Evolutionary conservation across 805 yeast species (phyloP).

Genomic region (Candida rishiriensis): DNA sequence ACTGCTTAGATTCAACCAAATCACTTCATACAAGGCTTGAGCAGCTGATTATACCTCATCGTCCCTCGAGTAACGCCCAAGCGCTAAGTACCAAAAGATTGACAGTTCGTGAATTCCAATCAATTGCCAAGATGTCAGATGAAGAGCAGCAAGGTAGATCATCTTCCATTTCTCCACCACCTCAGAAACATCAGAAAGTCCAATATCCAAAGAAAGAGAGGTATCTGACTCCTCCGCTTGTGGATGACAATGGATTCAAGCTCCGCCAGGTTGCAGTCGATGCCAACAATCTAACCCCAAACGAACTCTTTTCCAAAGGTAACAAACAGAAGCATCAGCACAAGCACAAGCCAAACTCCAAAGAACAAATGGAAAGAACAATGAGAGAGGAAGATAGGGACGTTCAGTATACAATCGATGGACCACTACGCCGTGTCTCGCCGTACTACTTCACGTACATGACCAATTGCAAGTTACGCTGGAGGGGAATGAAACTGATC

Average conservation of each 20-base stretch:
- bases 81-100: too few relatives aligned
- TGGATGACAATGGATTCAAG: constrained; percentile 47
- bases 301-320: constrained; percentile 36
- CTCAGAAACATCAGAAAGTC: too few relatives aligned
- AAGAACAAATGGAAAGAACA: constrained; percentile 21
- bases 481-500: constrained; percentile 79
- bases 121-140: too few relatives aligned
- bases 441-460: constrained; percentile 89
- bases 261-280: constrained; percentile 41
- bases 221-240: constrained; percentile 17
- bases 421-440: constrained; percentile 61
- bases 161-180: too few relatives aligned
- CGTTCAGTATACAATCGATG: constrained; percentile 52
- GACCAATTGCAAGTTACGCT: constrained; percentile 86
- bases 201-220: constrained; percentile 3
- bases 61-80: too few relatives aligned
- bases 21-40: too few relatives aligned
- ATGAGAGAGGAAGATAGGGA: constrained; percentile 56
- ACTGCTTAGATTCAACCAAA: too few relatives aligned
- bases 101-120: too few relatives aligned
- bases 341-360: constrained; percentile 1
- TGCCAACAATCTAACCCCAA: constrained; percentile 37
- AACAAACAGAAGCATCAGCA: constrained; percentile 1
- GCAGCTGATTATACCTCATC: too few relatives aligned
- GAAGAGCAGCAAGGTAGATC: too few relatives aligned